Evolutionary conservation across 768 basidiomycete species (phyloP), one percentile per base, ranked within the genome.

Genomic region (Suillus decipiens): DNA sequence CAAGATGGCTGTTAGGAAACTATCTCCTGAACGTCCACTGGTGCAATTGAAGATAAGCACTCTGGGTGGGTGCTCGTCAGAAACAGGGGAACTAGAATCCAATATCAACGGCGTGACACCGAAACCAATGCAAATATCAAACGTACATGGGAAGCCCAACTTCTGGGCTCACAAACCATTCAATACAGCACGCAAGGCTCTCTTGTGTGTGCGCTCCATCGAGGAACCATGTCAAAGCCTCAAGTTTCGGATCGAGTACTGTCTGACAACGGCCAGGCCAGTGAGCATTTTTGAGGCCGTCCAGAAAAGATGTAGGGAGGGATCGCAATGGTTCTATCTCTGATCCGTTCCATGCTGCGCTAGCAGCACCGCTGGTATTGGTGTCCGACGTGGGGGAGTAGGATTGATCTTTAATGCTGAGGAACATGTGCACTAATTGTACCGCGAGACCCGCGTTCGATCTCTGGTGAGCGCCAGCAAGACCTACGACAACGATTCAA

Each of bases 221-320:
- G 14, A 99, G 78, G 74, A 88, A 93, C 97, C 97, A 99, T 3
- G 85, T 90, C 8, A 84, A 80, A 17, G 75, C 70, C 1, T 75
- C 57, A 43, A 83, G 72, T 17, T 67, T 71, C 1, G 88, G 87
- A 70, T 96, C 95, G 11, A 62, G 55, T 14, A 96, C 85, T 10
- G 84, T 84, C 76, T 99, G 97, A 73, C 97, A 99, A 51, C 97
- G 86, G 14, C 96, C 97, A 11, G 97, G 96, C 96, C 97, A 99
- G 64, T 80, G 85, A 4, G 95, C 83, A 22, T 81, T 76, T 68
- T 85, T 76, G 24, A 99, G 79, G 3, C 90, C 95, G 22, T 77
- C 69, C 39, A 87, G 70, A 64, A 92, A 88, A 2, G 80, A 66
- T 12, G 76, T 68, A 0, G 90, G 79, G 12, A 96, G 76, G 2